Evolutionary conservation across 345 rosid genomes (phyloP), one percentile per base, ranked within the genome.

Genomic region (Psidium guajava): DNA sequence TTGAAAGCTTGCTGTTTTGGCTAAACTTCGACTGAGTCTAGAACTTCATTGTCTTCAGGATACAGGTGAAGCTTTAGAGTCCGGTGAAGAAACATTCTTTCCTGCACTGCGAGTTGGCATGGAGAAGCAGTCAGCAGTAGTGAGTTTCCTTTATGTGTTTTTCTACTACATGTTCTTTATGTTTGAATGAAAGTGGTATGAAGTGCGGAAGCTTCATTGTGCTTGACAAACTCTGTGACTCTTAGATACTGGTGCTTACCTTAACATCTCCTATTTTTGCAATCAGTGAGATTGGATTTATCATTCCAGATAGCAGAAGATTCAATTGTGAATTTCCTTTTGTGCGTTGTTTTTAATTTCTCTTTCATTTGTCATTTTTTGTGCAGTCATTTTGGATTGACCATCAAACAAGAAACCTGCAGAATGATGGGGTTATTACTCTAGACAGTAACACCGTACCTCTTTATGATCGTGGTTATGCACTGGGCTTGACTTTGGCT

Each of bases 311-410:
- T 58, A 15, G 54, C 47, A 40, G 42, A 57, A 83, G 80, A 40
- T 83, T 47, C 47, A 32, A 32, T 32, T 74, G 21, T 1, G 25
- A 69, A 64, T 75, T n/a, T n/a, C 54, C 56, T 82, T 56, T 74
- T 32, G 21, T 32, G 10, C n/a, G 22, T 51, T 73, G 20, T 32
- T 86, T 50, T 53, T 53, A 28, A 36, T 6, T 54, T 55, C n/a
- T 83, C 36, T 82, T 32, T 58, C 7, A n/a, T 83, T 55, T 27
- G 74, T 16, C 47, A 77, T 58, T 92, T 86, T 84, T 64, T 88
- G 52, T 92, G 92, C 87, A 96, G 99, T 93, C 98, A 59, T 97
- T 92, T 85, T 94, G 98, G 98, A 91, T 98, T 58, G 99, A 96
- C 89, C 90, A 88, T 83, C 92, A 90, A 92, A 89, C 93, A 50